A percentile compares a stretch with the other conserved stretches of the same genome.
phyloP scores from a whole-genome alignment of 1,284 basidiomycete genomes.

The Volvariella volvacea region DNA sequence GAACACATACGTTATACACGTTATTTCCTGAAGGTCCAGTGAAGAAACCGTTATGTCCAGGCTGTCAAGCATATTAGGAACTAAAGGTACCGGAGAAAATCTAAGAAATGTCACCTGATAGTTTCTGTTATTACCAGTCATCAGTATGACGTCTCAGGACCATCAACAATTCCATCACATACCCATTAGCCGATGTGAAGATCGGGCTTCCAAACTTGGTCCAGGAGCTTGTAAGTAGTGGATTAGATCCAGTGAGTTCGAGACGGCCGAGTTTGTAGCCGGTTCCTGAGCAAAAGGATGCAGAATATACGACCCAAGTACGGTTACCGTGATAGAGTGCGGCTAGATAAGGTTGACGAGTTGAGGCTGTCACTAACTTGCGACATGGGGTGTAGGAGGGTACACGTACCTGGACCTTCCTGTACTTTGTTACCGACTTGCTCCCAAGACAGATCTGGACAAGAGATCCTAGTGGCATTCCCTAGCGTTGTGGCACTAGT shows the following conservation, averaged over 20 bases:
- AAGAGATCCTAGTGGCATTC: slow-evolving; percentile 26
- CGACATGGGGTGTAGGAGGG: not conserved
- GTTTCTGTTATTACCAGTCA: too few species aligned
- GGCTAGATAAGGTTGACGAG: slow-evolving; percentile 8
- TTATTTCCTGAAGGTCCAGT: slow-evolving; percentile 22
- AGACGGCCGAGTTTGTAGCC: slow-evolving; percentile 27
- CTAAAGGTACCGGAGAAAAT: too few species aligned
- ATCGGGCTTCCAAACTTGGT: slow-evolving; percentile 24
- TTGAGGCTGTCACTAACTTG: not conserved
- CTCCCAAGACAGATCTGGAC: slow-evolving; percentile 28
- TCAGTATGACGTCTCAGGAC: too few species aligned
- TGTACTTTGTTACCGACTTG: slow-evolving; percentile 25
- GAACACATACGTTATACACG: slow-evolving; percentile 20
- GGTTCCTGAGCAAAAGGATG: slow-evolving; percentile 24
- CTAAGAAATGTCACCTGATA: too few species aligned
- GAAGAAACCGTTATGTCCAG: slow-evolving; percentile 30
- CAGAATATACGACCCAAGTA: slow-evolving; percentile 27
- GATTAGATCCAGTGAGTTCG: slow-evolving; percentile 27
- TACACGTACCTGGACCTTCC: slow-evolving; percentile 23
- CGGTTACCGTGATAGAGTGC: slow-evolving; percentile 24
- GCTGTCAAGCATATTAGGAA: slow-evolving; percentile 11
- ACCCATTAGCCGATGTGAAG: slow-evolving; percentile 26
- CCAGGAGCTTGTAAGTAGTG: slow-evolving; percentile 25
- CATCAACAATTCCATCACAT: slow-evolving; percentile 4
- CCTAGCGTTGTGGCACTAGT: slow-evolving; percentile 27